A percentile compares a stretch with the other conserved stretches of the same genome.
phyloP scores from a whole-genome alignment of 73 alveolate genomes.

The Tetrahymena malaccensis region DNA sequence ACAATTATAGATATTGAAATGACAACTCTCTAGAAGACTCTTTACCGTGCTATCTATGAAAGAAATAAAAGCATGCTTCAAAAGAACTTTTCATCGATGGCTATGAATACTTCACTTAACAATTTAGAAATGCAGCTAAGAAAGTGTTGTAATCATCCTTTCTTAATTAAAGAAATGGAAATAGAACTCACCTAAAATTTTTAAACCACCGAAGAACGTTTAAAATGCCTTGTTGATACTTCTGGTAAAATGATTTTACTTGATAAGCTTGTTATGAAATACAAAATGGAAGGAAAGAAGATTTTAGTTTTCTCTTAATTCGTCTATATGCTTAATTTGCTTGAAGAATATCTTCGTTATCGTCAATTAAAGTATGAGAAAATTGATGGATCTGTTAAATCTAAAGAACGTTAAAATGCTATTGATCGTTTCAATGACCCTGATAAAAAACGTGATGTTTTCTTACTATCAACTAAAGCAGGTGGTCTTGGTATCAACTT shows the following conservation, averaged over 20 bases:
- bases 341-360: constrained; percentile 74
- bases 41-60: constrained; percentile 82
- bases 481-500: constrained; percentile 98
- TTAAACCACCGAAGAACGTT: constrained; percentile 37
- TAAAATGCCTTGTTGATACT: constrained; percentile 61
- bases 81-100: constrained; percentile 52
- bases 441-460: constrained; percentile 75
- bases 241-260: constrained; percentile 84
- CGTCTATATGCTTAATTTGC: constrained; percentile 84
- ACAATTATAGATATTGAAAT: constrained; percentile 90
- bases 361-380: constrained; percentile 75
- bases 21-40: constrained; percentile 72
- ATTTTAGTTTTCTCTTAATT: constrained; percentile 95
- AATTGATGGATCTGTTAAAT: constrained; percentile 91
- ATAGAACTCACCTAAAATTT: constrained; percentile 59
- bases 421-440: constrained; percentile 92
- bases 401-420: constrained; percentile 83
- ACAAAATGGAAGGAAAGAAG: constrained; percentile 72
- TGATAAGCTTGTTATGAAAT: constrained; percentile 74
- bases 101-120: constrained; percentile 59
- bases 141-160: constrained; percentile 97
- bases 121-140: constrained; percentile 84
- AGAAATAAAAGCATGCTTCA: constrained; percentile 63
- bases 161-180: constrained; percentile 74
- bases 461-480: constrained; percentile 93